phyloP scores from a whole-genome alignment of 441 rosid genomes.

The Sinapis alba region DNA sequence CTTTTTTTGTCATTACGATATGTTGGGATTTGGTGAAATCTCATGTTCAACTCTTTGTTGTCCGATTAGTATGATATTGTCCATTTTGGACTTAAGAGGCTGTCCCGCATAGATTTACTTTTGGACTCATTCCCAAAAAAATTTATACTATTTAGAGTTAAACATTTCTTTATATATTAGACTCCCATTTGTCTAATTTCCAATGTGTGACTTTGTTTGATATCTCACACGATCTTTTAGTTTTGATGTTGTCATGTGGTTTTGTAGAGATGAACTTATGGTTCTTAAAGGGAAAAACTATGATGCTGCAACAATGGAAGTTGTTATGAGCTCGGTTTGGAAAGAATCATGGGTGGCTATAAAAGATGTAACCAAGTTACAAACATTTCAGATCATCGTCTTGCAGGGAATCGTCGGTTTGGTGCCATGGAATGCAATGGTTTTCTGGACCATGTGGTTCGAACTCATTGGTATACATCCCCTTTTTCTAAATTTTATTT shows the following conservation, averaged over 20 bases:
- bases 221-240: not conserved
- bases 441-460: conserved; percentile 92
- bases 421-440: conserved; percentile 93
- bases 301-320: not conserved
- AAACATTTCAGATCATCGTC: conserved; percentile 80
- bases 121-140: no score
- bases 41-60: no score
- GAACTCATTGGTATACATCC: conserved; percentile 71
- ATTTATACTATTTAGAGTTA: no score
- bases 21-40: no score
- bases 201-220: no score
- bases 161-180: no score
- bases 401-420: conserved; percentile 82
- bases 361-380: conserved; percentile 65
- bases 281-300: conserved; percentile 31
- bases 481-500: not conserved
- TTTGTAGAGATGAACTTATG: conserved; percentile 45
- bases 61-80: no score
- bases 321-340: conserved; percentile 53
- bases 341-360: conserved; percentile 72
- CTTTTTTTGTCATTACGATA: no score
- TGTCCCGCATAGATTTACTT: no score
- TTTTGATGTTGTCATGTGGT: conserved; percentile 12
- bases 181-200: no score
- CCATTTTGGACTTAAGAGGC: no score